Evolutionary conservation across 202 grass and related monocot genomes (phyloP), one percentile per base, ranked within the genome.

Genomic region (Musa balbisiana): DNA sequence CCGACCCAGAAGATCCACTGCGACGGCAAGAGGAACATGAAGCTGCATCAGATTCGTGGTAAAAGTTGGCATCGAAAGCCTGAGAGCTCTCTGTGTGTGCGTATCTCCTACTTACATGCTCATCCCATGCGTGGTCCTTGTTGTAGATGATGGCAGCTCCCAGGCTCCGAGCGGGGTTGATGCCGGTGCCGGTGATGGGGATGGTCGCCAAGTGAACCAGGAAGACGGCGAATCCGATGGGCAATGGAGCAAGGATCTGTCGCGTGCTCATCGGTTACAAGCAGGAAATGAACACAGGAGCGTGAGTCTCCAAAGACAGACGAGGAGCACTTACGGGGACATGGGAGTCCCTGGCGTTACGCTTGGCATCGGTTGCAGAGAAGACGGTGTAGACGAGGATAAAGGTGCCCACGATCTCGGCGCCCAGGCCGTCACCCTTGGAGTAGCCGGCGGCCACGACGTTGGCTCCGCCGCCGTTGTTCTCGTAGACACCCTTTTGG

Each of bases 1-100:
- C 93, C 93, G 33, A 92, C 93, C 93, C 93, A 96, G 87, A 96
- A 96, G 77, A 96, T 96, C 93, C 93, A 96, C 93, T 96, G 81
- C 80, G 73, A 8, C 14, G 83, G 68, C 10, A 82, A 55, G 68
- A 78, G 3, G 20, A 79, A 69, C 50, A 69, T 22, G 64, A 6
- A 49, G 33, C 33, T 43, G 63, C 14, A 50, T 55, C 62, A 74
- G 50, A 62, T 62, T 11, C 2, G 2, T 43, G 16, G 63, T 56
- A 14, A 25, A 23, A 63, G 59, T 17, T 79, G 24, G 29, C 67
- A 59, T 9, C 55, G 54, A 16, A 13, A 8, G 10, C 72, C 27
- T 21, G 22, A 14, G 24, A 26, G 62, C 49, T 17, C 15, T 11
- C 1, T 10, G 0, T 21, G 52, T 73, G 1, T 59, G 73, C 43